phyloP scores from a whole-genome alignment of 345 rosid genomes.

The Heritiera fomes region DNA sequence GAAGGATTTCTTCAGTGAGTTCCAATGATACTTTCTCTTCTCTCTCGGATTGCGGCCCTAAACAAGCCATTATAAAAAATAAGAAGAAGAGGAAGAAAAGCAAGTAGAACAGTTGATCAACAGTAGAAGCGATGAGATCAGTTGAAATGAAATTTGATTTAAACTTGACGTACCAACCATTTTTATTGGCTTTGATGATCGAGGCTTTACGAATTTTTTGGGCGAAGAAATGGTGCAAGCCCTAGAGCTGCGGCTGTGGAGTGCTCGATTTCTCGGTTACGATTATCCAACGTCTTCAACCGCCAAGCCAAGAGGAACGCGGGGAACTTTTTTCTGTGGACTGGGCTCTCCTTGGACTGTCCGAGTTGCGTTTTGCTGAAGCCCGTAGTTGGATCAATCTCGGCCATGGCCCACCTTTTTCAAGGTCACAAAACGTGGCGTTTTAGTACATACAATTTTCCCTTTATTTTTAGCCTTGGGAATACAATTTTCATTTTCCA shows the following conservation, averaged over 20 bases:
- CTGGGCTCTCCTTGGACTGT: neutral
- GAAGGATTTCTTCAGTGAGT: constrained; percentile 76
- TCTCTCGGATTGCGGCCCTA: constrained; percentile 52
- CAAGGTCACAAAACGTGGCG: neutral
- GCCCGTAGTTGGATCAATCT: too few species aligned
- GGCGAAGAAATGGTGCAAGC: constrained; percentile 6
- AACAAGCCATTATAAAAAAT: neutral
- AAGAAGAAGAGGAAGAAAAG: too few species aligned
- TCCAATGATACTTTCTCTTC: constrained; percentile 76
- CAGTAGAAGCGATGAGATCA: neutral
- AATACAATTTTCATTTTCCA: neutral
- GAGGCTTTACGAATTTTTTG: neutral
- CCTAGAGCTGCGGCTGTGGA: constrained; percentile 9
- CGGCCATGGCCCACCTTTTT: neutral
- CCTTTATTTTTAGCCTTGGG: too few species aligned
- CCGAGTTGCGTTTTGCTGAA: neutral
- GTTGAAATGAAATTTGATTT: too few species aligned
- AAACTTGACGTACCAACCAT: constrained; percentile 38
- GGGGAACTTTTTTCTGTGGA: neutral
- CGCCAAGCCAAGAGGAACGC: neutral
- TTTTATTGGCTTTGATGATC: neutral
- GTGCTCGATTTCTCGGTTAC: neutral
- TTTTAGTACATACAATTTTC: neutral
- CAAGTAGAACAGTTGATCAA: neutral
- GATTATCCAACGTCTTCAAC: constrained; percentile 17